Evolutionary conservation across 208 protist species (phyloP), one percentile per base, ranked within the genome.

Genomic region (Angomonas deanei): DNA sequence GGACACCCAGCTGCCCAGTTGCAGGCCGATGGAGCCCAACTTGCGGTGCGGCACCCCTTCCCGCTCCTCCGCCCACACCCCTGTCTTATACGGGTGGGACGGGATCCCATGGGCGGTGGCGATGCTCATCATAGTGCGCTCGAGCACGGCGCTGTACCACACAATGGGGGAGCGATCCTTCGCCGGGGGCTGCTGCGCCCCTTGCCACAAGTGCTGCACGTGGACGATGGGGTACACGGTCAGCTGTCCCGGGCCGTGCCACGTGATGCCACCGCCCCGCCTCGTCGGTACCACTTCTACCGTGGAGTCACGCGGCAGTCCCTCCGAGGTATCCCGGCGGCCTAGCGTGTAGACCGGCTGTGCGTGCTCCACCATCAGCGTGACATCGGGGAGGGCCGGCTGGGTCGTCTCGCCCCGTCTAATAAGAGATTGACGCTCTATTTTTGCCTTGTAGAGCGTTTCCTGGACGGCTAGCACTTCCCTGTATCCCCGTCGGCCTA

Each of bases 221-320:
- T 94, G 90, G 3, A 67, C 83, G 52, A 94, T 81, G 21, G 88
- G 88, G 68, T 94, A 94, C 72, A 93, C 76, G 13, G 88, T 94
- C 38, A 94, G 46, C 75, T 96, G 91, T 17, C 88, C 88, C 2
- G 88, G 88, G 32, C 88, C 88, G 66, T 93, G 91, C 32, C 86
- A 96, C 52, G 91, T 94, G 49, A 94, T 79, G 36, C 88, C 85
- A 8, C 91, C 91, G n/a, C 91, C 91, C 5, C 91, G 65, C 48
- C 72, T 38, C 23, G 84, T 92, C 52, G 77, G 78, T 26, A 94
- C 81, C 0, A 91, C 74, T 15, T 92, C 71, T 21, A 92, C 61
- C 4, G 28, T 33, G 60, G 65, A 71, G 3, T 60, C 46, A 17
- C 26, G 21, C 6, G 82, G 82, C 32, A 93, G 76, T 0, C 80